Base-by-base conservation (phyloP, 495 filamentous ascomycete genomes). In the Penicillium alfredii region DNA sequence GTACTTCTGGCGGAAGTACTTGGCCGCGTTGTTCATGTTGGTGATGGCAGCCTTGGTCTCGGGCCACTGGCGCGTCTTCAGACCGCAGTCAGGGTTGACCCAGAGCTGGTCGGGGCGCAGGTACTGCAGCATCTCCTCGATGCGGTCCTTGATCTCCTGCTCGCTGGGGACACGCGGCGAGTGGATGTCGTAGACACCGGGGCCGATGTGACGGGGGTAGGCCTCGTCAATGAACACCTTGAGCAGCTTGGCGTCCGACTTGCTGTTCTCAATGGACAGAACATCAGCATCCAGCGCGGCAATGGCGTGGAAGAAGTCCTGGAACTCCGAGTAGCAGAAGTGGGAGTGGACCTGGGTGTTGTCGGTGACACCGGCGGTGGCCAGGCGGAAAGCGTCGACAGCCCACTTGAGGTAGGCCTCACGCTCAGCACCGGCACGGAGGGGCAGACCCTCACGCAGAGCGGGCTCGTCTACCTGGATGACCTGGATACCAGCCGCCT, bases 321-420 rank as follows among this genome's bases (percentile, higher is more conserved):
- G 92, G 85, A 98, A 98, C 75, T 98, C 92, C 29, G 88, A 95
- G 81, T 98, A 98, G 69, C 92, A 98, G 88, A 98, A 98, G 75
- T 98, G 92, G 33, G 88, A 95, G 80, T 98, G 92, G 68, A 98
- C 94, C 76, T 98, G 92, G 49, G 93, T 97, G 37, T 80, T 83
- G 61, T 98, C 86, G 57, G 83, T 61, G 35, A 97, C 92, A 58
- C 86, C 90, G 34, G 87, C 77, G 52, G 87, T 89, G 40, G 92
- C 78, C 46, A 98, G 86, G 60, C 82, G 85, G 87, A 98, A 98
- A 54, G 88, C 83, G 67, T 90, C 77, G 56, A 98, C 93, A 37
- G 92, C 93, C 92, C 92, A 98, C 55, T 82, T 62, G 42, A 98
- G 77, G 78, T 98, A 98, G 42, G 84, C 81, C 64, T 89, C 84